Percentiles rank a stretch among this genome's conserved stretches.
These are phyloP conservation scores for Neoarthrinium moseri DNA, from an alignment of 2,329 filamentous ascomycete species.

Conservation along the genomic window DNA sequence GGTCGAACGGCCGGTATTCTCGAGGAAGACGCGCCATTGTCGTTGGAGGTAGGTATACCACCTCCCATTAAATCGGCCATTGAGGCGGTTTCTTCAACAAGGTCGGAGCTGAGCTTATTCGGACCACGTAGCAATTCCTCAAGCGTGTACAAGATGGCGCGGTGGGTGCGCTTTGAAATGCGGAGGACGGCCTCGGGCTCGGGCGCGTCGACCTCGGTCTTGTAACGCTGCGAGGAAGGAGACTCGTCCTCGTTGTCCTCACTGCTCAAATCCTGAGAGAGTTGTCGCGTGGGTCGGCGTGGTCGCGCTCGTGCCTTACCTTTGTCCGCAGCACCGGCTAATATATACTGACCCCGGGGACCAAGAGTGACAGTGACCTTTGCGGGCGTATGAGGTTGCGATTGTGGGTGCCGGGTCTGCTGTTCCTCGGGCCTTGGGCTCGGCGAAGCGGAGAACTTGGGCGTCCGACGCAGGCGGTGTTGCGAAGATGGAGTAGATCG, in stretches of 20 bases:
- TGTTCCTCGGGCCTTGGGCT: conserved; percentile 33
- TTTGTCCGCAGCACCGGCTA: conserved; percentile 30
- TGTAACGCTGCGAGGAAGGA: conserved; percentile 27
- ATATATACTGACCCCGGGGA: conserved; percentile 35
- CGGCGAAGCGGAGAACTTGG: conserved; percentile 46
- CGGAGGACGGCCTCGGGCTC: conserved; percentile 51
- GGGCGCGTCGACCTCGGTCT: conserved; percentile 28
- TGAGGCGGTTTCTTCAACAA: conserved; percentile 81
- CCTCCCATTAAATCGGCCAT: conserved; percentile 79
- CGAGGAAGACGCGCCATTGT: conserved; percentile 46
- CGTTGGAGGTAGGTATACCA: conserved; percentile 53
- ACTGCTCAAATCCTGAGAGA: conserved; percentile 47
- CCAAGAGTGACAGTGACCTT: conserved; percentile 46
- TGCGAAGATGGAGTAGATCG: conserved; percentile 47
- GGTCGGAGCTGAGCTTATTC: conserved; percentile 77
- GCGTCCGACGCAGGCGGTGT: conserved; percentile 49
- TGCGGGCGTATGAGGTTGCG: conserved; percentile 20
- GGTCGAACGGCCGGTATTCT: conserved; percentile 48
- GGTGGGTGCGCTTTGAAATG: conserved; percentile 81
- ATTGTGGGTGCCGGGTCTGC: conserved; percentile 27
- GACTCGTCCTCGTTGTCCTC: conserved; percentile 40
- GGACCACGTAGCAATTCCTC: conserved; percentile 87
- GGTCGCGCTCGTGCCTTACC: conserved; percentile 19
- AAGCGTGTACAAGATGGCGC: conserved; percentile 87
- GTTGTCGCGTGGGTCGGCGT: conserved; percentile 30